phyloP scores from a whole-genome alignment of 225 moss, liverwort and hornwort species.

The Rhytidiadelphus loreus region DNA sequence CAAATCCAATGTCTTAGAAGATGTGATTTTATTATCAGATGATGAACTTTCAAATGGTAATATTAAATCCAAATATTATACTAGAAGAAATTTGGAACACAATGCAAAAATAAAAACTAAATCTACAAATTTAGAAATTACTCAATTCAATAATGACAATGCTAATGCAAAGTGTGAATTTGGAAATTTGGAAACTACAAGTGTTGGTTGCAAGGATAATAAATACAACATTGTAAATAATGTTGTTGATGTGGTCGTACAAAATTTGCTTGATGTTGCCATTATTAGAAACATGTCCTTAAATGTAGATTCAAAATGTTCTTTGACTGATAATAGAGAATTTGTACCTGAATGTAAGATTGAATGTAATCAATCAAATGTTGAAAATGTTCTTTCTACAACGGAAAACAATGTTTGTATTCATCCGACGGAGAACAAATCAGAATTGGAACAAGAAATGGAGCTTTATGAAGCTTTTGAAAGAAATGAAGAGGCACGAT shows the following conservation, averaged over 20 bases:
- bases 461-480: conserved; percentile 81
- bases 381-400: neutral
- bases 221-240: neutral
- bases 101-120: neutral
- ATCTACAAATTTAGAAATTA: neutral
- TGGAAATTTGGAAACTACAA: neutral
- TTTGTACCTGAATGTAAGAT: neutral
- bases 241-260: neutral
- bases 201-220: neutral
- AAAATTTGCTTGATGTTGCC: conserved; percentile 5
- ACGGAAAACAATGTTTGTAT: neutral
- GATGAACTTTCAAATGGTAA: neutral
- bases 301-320: neutral
- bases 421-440: neutral
- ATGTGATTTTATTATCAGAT: neutral
- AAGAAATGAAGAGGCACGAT: conserved; percentile 37
- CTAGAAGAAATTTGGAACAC: neutral
- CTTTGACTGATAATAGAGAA: neutral
- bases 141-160: neutral
- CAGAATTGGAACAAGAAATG: conserved; percentile 85
- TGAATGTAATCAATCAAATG: neutral
- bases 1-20: neutral
- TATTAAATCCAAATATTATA: neutral
- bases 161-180: neutral
- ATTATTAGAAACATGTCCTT: neutral